Conservation (phyloP, 2,329 filamentous ascomycete genomes). For the Colletotrichum orchidophilum region DNA sequence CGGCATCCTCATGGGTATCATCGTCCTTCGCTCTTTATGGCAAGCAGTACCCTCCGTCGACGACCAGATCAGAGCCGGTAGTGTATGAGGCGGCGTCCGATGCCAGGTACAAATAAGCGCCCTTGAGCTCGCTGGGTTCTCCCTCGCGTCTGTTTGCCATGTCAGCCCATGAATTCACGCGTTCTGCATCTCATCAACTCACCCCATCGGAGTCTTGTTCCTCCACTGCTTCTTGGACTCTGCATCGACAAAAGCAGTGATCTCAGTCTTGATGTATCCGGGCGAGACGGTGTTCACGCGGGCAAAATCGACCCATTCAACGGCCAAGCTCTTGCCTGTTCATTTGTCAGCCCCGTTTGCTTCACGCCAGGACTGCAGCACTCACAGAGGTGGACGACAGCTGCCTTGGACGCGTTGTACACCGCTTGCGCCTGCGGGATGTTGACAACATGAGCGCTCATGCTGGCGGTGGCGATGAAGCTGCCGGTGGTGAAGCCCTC, state of each 20-base stretch:
- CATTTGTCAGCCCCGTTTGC: background rate
- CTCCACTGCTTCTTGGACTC: constrained; percentile 79
- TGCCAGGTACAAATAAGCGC: constrained; percentile 82
- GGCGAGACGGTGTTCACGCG: constrained; percentile 78
- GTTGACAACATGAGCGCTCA: constrained; percentile 82
- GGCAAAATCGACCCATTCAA: constrained; percentile 82
- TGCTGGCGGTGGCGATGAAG: constrained; percentile 82
- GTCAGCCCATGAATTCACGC: constrained; percentile 26
- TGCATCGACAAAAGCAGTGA: constrained; percentile 70
- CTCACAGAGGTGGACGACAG: constrained; percentile 66
- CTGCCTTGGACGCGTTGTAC: constrained; percentile 79
- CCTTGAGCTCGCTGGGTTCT: constrained; percentile 79
- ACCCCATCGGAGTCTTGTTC: constrained; percentile 82
- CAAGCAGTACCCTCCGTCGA: constrained; percentile 78
- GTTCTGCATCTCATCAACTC: constrained; percentile 38
- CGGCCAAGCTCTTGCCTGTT: constrained; percentile 72
- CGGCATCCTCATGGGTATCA: background rate
- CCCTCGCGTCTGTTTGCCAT: constrained; percentile 69
- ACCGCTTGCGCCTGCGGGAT: constrained; percentile 78
- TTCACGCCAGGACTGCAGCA: background rate
- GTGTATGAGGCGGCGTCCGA: constrained; percentile 86
- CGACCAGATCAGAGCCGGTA: constrained; percentile 77
- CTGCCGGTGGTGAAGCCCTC: constrained; percentile 70
- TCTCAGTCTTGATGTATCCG: constrained; percentile 80
- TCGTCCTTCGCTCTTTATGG: constrained; percentile 45